Conservation (phyloP, 345 rosid genomes). For the Geranium rotundifolium region DNA sequence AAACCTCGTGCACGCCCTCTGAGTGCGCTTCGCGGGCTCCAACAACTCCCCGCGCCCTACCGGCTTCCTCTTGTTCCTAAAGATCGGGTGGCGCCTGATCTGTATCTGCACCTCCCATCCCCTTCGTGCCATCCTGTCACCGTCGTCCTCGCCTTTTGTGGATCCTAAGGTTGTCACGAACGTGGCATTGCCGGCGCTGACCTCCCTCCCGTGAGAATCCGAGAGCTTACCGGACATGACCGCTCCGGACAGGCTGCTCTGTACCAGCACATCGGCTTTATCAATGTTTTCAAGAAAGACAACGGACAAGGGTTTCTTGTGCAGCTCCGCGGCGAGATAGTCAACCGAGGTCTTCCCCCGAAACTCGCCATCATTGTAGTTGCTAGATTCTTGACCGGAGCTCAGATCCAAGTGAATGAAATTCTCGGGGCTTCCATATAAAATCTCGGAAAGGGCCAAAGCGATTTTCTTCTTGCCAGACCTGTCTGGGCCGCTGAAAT, state of each 20-base stretch:
- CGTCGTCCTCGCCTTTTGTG: slow-evolving; percentile 16
- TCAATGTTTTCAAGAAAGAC: slow-evolving; percentile 69
- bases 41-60: slow-evolving; percentile 16
- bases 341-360: slow-evolving; percentile 68
- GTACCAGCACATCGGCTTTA: slow-evolving; percentile 47
- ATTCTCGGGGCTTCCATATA: slow-evolving; percentile 37
- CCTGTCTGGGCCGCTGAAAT: slow-evolving; percentile 49
- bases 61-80: slow-evolving; percentile 44
- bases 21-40: slow-evolving; percentile 31
- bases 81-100: slow-evolving; percentile 11
- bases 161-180: slow-evolving; percentile 41
- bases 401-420: slow-evolving; percentile 46
- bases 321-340: slow-evolving; percentile 45
- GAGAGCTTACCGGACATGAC: slow-evolving; percentile 40
- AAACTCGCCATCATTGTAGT: slow-evolving; percentile 18
- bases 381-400: slow-evolving; percentile 20
- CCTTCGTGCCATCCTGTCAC: slow-evolving; percentile 34
- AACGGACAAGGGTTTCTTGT: slow-evolving; percentile 45
- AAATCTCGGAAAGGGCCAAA: slow-evolving; percentile 42
- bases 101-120: slow-evolving; percentile 35
- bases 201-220: slow-evolving; percentile 62
- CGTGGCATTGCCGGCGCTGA: slow-evolving; percentile 39
- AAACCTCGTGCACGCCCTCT: slow-evolving; percentile 21
- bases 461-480: slow-evolving; percentile 47
- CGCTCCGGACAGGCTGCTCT: slow-evolving; percentile 40